Base-by-base conservation (phyloP, 306 rosid species). In the Pyrus communis region DNA sequence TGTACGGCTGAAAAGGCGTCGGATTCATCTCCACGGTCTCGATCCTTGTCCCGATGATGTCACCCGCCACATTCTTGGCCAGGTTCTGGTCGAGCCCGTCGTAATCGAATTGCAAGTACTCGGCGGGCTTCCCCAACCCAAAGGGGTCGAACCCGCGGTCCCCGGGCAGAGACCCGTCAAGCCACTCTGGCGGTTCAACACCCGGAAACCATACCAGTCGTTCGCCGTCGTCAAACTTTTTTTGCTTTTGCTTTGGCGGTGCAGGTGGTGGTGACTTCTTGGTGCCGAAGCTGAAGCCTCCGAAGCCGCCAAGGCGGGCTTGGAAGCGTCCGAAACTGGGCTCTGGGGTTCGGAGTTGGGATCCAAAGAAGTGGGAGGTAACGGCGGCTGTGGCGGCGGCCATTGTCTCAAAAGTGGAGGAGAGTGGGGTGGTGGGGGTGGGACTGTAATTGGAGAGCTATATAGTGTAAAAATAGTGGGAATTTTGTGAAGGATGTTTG, bases 21-120 rank as follows among this genome's bases (percentile, higher is more conserved):
- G 94, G 76, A 7, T 87, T 82, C 4, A 93, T 84, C 23, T 89
- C 88, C 5, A 74, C 5, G 0, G 25, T 12, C 75, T 93, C 97
- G 3, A 81, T 1, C 84, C 96, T 78, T 6, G 85, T 85, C 23
- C 96, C 93, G 70, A 92, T 87, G 9, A 88, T 14, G 0, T 86
- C 92, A 0, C 97, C 96, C 4, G 90, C 89, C 55, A 21, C 31
- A 62, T 93, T 93, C 89, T 93, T 93, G 4, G 93, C 91, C 75
- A 92, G 74, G 70, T 92, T 92, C 90, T 90, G 97, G 85, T 92
- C 97, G 82, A 92, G 75, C 21, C 87, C 84, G 77, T 92, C 97
- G 61, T 81, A 69, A 3, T 90, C 97, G 65, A 22, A 93, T 80
- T 93, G 96, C 60, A 93, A 60, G 74, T 89, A 93, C 88, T 93